Evolutionary conservation across 495 filamentous ascomycete genomes (phyloP), one percentile per base, ranked within the genome.

Genomic region (Penicillium ochrochloron): DNA sequence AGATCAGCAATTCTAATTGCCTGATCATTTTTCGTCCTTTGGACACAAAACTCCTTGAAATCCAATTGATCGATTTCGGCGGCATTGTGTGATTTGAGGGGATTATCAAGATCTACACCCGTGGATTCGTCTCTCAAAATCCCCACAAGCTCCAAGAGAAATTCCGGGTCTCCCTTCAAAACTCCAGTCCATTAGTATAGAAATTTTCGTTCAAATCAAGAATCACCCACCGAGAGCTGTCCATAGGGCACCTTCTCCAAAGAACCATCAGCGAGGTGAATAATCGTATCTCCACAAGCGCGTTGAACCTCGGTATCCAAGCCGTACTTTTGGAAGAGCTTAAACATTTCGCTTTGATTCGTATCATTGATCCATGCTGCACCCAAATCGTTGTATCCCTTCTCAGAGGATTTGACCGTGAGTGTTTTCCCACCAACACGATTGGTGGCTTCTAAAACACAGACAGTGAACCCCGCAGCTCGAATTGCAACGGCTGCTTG

Each of bases 301-400:
- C 76, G 73, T 59, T 84, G 83, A 39, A 67, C 62, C 37, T 78
- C 68, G 5, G 73, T 59, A 27, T 84, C 69, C 8, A 83, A 66
- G 2, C 73, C 73, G 56, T 77, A 81, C 34, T 61, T 48, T 59
- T 75, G 62, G 12, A 71, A 70, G 2, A 83, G 65, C 2, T 58
- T 66, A 59, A 59, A 77, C 52, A 83, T 78, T 39, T 76, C 69
- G 17, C 65, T 67, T 59, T 86, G 83, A 35, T 69, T 82, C 6
- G 74, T 78, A 59, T 83, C 74, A 63, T 84, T 85, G 58, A 82
- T 77, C 83, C 83, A 85, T 2, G 82, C 76, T 0, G 79, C 83
- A 0, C 82, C 82, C 12, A 85, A 53, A 44, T 84, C 83, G 27
- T 73, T 75, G 25, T 72, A 41, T 25, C 76, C 78, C 25, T 62